Percentiles rank a stretch among this genome's conserved stretches.
phyloP scores from a whole-genome alignment of 2,329 filamentous ascomycete genomes.

The Metarhizium rileyi region DNA sequence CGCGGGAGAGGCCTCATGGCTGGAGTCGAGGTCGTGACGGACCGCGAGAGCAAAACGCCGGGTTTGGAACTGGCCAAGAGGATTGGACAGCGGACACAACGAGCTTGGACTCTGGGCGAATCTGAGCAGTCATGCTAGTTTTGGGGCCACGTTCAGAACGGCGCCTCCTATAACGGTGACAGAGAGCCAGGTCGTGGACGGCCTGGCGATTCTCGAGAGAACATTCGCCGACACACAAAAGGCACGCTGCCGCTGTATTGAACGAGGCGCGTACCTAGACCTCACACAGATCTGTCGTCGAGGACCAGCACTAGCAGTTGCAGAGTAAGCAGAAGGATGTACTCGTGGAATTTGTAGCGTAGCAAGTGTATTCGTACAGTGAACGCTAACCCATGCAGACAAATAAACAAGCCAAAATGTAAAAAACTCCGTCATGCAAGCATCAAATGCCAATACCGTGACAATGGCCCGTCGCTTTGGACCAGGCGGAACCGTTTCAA shows the following conservation, averaged over 20 bases:
- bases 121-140: constrained; percentile 41
- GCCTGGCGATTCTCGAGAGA: constrained; percentile 45
- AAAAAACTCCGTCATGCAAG: not conserved
- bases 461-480: not conserved
- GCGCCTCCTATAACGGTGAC: constrained; percentile 51
- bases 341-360: not conserved
- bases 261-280: not conserved
- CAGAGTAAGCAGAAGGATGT: not conserved
- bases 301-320: not conserved
- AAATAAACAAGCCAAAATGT: not conserved
- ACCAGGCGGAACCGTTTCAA: not conserved
- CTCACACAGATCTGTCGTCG: too few species aligned
- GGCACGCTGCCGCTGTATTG: constrained; percentile 21
- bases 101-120: constrained; percentile 48
- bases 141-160: constrained; percentile 48
- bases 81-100: constrained; percentile 37
- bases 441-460: not conserved
- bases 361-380: not conserved
- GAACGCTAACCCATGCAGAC: not conserved
- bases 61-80: constrained; percentile 35
- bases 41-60: constrained; percentile 36
- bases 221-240: constrained; percentile 33
- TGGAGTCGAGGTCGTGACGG: constrained; percentile 47
- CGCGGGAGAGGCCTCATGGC: constrained; percentile 48
- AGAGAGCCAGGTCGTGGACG: constrained; percentile 37